Percentiles rank a stretch among this genome's conserved stretches.
These are phyloP conservation scores for Neoboletus brunneissimus DNA, from an alignment of 768 basidiomycete species.

Conservation along the genomic window DNA sequence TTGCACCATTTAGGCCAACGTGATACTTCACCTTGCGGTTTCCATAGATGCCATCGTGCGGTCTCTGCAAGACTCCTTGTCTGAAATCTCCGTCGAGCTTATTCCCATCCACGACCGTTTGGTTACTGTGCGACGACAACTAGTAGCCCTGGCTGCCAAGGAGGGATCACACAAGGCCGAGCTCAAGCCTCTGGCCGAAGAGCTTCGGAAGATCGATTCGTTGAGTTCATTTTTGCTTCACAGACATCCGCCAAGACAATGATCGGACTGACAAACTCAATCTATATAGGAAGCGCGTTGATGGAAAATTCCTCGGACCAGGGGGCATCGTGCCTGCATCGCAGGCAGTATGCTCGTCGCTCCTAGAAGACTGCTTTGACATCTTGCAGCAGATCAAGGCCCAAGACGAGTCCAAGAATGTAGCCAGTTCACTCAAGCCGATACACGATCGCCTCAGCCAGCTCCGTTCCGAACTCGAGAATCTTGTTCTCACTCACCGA, in stretches of 20 bases:
- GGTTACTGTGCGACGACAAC: constrained; percentile 82
- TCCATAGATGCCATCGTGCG: constrained; percentile 67
- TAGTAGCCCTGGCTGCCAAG: constrained; percentile 85
- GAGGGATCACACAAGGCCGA: constrained; percentile 83
- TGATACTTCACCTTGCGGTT: not conserved
- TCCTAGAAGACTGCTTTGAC: constrained; percentile 96
- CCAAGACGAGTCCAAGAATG: constrained; percentile 84
- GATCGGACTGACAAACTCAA: not conserved
- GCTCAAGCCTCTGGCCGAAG: constrained; percentile 86
- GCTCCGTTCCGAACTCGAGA: constrained; percentile 85
- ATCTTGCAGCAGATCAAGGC: constrained; percentile 94
- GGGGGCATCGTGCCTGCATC: constrained; percentile 88
- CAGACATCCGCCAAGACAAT: constrained; percentile 20
- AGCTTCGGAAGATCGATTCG: constrained; percentile 94
- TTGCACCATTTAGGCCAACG: not conserved
- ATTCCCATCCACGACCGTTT: constrained; percentile 88
- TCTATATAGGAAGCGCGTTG: constrained; percentile 73
- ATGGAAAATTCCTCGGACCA: constrained; percentile 92
- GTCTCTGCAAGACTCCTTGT: constrained; percentile 78
- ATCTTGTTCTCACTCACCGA: constrained; percentile 88
- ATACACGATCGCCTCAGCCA: constrained; percentile 90
- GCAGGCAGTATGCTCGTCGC: constrained; percentile 86
- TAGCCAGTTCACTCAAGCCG: constrained; percentile 80
- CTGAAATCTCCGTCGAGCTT: constrained; percentile 86
- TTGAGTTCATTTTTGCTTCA: constrained; percentile 49